Evolutionary conservation across 2,329 filamentous ascomycete genomes (phyloP), one percentile per base, ranked within the genome.

Genomic region (Colletotrichum graminicola): DNA sequence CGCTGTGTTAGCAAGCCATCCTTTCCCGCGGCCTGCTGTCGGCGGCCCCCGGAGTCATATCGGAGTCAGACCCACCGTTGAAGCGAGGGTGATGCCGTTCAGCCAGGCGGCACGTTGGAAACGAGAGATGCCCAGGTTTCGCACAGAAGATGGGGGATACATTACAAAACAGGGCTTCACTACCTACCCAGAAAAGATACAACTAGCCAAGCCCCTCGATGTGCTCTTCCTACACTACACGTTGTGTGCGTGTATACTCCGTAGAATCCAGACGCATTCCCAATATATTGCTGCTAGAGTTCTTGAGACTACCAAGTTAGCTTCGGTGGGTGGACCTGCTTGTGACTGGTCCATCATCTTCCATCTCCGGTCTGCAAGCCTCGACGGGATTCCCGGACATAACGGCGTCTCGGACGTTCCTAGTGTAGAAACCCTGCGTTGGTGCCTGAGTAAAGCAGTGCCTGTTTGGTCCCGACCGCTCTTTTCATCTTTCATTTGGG

Each of bases 11-110:
- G 8, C 26, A 3, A 43, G n/a, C 51, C 51, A 34, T 54, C 45
- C 49, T 34, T 49, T 57, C 39, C 66, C 34, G 51, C 43, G 47
- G 60, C 60, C n/a, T 70, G 55, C 65, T 45, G 65, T 36, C n/a
- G 68, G 47, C 29, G 36, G 39, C 49, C 39, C 21, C 49, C 52
- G 65, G 65, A 71, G 39, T 59, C 52, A 63, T 18, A 34, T 55
- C 60, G 60, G 54, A 69, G 69, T 60, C 69, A 54, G 69, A 69
- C 41, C 68, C 64, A 39, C 60, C n/a, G 61, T 68, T 54, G 18
- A 32, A 49, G 65, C 62, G 54, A 39, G 21, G 12, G 21, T 34
- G 32, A 56, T 21, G 34, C 34, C 14, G 34, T 56, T 23, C 34
- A 39, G 21, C 29, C 29, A 54, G 26, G 18, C 29, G 12, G 16